Evolutionary conservation across 2,329 filamentous ascomycete species (phyloP).

Genomic region (Neofusicoccum sp.): DNA sequence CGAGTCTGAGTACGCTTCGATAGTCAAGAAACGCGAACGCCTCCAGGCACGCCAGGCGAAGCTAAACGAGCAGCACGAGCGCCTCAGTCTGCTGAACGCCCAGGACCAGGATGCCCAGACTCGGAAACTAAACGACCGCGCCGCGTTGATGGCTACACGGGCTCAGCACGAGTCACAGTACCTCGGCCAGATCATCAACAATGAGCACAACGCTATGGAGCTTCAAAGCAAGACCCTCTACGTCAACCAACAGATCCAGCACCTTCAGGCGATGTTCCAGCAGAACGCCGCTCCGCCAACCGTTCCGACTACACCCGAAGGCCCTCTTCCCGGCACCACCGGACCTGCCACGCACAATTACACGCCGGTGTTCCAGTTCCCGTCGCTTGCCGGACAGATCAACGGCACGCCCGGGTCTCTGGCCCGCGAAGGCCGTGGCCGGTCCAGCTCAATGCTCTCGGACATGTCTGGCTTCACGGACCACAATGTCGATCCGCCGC

Average conservation of each 20-base stretch:
- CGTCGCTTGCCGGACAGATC: conserved; percentile 33
- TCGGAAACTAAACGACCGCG: conserved; percentile 44
- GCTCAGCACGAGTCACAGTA: conserved; percentile 41
- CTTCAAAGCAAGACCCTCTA: conserved; percentile 40
- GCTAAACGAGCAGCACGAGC: conserved; percentile 71
- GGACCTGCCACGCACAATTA: conserved; percentile 28
- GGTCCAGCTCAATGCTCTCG: conserved; percentile 56
- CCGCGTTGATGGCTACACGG: conserved; percentile 39
- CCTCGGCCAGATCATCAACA: conserved; percentile 41
- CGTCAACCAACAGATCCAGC: conserved; percentile 39
- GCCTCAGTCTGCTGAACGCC: conserved; percentile 69
- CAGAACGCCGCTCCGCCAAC: conserved; percentile 36
- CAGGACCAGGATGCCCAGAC: conserved; percentile 66
- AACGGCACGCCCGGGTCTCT: conserved; percentile 35
- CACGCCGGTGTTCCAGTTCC: conserved; percentile 41
- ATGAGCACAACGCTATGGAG: conserved; percentile 41
- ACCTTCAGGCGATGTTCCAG: conserved; percentile 45
- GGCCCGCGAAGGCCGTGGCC: conserved; percentile 45
- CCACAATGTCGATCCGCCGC: conserved; percentile 40
- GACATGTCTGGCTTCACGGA: conserved; percentile 56
- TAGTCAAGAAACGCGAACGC: conserved; percentile 72
- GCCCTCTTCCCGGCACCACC: conserved; percentile 57
- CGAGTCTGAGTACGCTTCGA: conserved; percentile 64
- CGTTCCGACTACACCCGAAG: conserved; percentile 61
- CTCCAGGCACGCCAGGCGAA: conserved; percentile 71